Base-by-base conservation (phyloP, 2,329 filamentous ascomycete genomes). In the Fusarium miscanthi region DNA sequence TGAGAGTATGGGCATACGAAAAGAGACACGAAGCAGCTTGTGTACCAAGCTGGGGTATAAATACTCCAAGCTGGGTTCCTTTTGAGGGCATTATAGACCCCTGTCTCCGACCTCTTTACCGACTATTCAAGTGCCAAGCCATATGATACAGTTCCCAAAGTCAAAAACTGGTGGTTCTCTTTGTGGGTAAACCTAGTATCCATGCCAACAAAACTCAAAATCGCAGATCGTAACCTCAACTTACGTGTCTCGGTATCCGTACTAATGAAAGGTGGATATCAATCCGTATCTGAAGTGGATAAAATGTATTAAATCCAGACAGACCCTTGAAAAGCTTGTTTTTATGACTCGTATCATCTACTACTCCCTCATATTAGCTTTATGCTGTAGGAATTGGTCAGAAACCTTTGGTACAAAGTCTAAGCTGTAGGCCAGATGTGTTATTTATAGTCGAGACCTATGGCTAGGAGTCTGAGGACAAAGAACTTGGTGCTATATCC, bases 61-160 rank as follows among this genome's bases (percentile, higher is more conserved):
- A 4, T 37, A 52, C 17, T 5, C 6, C 25, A 27, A n/a, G 43
- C 5, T 46, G 1, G 3, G 10, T 25, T 11, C 6, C 0, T 12
- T 5, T 25, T 7, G 9, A 16, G 25, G 19, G 4, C 25, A 46
- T 11, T 2, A 16, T 3, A 3, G 10, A 21, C 4, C 11, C 2
- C 8, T 21, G 12, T 2, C n/a, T 16, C 1, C 3, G 0, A 12
- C 5, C 0, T 11, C 17, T 2, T 51, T 25, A 37, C 31, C 31
- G 31, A 21, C n/a, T 25, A 1, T 12, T 25, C 1, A 4, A 25
- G 2, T 6, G 17, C 48, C 31, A 12, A 21, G 48, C 8, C 6
- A 11, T 16, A 12, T 25, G 8, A 16, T 25, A 31, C 31, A 37
- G 9, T 25, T 3, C 23, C 3, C 6, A 51, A 37, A 21, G n/a